Percentiles rank a stretch among this genome's conserved stretches.
These are phyloP conservation scores for Uronychia setigera DNA, from an alignment of 73 alveolate genomes.

Conservation along the genomic window DNA sequence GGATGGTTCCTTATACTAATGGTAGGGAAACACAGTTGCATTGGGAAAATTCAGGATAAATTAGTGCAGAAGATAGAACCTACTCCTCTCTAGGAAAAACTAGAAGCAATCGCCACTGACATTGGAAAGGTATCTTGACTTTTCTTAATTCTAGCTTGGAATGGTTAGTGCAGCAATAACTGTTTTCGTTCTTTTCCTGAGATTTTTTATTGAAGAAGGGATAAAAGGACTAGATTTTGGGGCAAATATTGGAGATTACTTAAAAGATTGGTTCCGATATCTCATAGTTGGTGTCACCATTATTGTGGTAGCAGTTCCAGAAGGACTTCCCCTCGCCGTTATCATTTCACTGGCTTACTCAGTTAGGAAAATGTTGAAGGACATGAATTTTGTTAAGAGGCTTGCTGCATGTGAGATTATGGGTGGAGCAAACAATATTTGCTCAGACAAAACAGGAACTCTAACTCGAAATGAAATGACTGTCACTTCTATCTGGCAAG, in stretches of 20 bases:
- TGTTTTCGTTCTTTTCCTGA: conserved; percentile 60
- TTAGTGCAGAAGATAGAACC: conserved; percentile 51
- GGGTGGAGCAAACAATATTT: conserved; percentile 93
- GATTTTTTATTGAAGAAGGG: conserved; percentile 37
- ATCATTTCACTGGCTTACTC: conserved; percentile 83
- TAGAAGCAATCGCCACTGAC: conserved; percentile 79
- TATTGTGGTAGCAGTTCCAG: conserved; percentile 88
- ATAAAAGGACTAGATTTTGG: conserved; percentile 29
- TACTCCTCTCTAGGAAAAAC: conserved; percentile 80
- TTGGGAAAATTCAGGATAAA: conserved; percentile 64
- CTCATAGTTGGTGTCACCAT: conserved; percentile 80
- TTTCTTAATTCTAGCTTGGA: no score
- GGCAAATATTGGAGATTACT: conserved; percentile 23
- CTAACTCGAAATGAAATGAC: conserved; percentile 85
- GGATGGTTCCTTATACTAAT: conserved; percentile 3
- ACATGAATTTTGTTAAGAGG: conserved; percentile 78
- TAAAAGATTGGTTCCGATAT: conserved; percentile 73
- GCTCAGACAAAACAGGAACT: conserved; percentile 90
- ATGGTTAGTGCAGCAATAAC: conserved; percentile 79
- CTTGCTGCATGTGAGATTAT: conserved; percentile 91
- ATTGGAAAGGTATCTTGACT: no score
- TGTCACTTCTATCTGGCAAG: conserved; percentile 71
- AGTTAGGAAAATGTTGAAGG: conserved; percentile 76
- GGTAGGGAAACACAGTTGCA: not conserved
- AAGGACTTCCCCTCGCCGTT: conserved; percentile 86